Conservation (phyloP, 805 yeast species). For the Candida silvatica region DNA sequence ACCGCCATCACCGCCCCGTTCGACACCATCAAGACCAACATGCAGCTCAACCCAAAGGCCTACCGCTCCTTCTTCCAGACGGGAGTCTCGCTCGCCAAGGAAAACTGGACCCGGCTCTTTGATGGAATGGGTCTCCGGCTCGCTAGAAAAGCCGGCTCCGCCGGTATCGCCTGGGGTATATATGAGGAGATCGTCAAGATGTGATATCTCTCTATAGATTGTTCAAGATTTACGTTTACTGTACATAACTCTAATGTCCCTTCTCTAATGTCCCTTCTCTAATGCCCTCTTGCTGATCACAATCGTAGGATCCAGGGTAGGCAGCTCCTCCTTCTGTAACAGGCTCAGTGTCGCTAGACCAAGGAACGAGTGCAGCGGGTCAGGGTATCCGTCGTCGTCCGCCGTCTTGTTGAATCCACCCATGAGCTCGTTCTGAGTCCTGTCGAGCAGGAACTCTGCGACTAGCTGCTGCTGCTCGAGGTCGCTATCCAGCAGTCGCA, state of each 20-base stretch:
- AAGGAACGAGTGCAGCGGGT: slow-evolving; percentile 59
- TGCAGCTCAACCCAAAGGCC: slow-evolving; percentile 59
- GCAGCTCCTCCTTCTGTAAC: slow-evolving; percentile 12
- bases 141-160: slow-evolving; percentile 78
- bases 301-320: slow-evolving; percentile 11
- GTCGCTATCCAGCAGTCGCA: slow-evolving; percentile 34
- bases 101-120: slow-evolving; percentile 50
- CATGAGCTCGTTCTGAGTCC: slow-evolving; percentile 50
- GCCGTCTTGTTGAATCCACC: slow-evolving; percentile 76
- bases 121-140: slow-evolving; percentile 79
- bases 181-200: slow-evolving; percentile 76
- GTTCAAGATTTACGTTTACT: too few species aligned
- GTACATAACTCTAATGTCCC: slow-evolving; percentile 4
- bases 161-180: slow-evolving; percentile 96
- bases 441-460: slow-evolving; percentile 34
- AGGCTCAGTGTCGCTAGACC: slow-evolving; percentile 48
- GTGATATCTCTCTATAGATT: too few species aligned
- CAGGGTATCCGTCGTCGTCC: slow-evolving; percentile 44
- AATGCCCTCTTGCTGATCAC: slow-evolving; percentile 17
- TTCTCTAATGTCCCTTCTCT: too few species aligned
- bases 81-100: slow-evolving; percentile 31
- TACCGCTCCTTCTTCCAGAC: slow-evolving; percentile 37
- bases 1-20: slow-evolving; percentile 90
- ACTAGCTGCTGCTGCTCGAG: slow-evolving; percentile 25
- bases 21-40: slow-evolving; percentile 86